phyloP scores from a whole-genome alignment of 2,329 filamentous ascomycete species.

The Dichotomopilus funicola region DNA sequence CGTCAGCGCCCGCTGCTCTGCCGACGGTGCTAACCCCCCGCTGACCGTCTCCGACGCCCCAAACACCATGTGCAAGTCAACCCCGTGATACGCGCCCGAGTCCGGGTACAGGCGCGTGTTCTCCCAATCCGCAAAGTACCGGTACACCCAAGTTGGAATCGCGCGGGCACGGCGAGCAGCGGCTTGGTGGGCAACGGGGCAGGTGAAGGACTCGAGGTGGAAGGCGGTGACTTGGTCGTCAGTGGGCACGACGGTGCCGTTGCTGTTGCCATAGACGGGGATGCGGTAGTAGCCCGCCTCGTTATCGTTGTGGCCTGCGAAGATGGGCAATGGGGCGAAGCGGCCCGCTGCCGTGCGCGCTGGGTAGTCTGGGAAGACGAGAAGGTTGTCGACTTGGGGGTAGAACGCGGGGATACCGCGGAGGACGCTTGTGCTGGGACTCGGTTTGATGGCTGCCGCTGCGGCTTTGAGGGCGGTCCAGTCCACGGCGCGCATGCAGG shows the following conservation, averaged over 20 bases:
- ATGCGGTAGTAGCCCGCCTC: slow-evolving; percentile 44
- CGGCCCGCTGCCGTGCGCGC: slow-evolving; percentile 28
- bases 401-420: slow-evolving; percentile 36
- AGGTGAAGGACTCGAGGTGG: slow-evolving; percentile 40
- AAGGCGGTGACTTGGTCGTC: slow-evolving; percentile 33
- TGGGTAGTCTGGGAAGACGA: slow-evolving; percentile 38
- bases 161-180: slow-evolving; percentile 28
- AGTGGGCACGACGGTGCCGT: slow-evolving; percentile 29
- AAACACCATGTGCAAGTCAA: slow-evolving; percentile 43
- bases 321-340: slow-evolving; percentile 37
- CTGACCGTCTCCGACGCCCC: slow-evolving; percentile 35
- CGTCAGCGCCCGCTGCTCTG: slow-evolving; percentile 29
- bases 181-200: slow-evolving; percentile 36
- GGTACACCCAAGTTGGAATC: slow-evolving; percentile 39
- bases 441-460: slow-evolving; percentile 30
- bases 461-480: slow-evolving; percentile 34
- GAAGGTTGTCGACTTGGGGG: slow-evolving; percentile 34
- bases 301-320: slow-evolving; percentile 39
- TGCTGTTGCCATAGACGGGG: slow-evolving; percentile 31
- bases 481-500: slow-evolving; percentile 33
- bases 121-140: slow-evolving; percentile 44
- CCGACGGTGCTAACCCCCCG: slow-evolving; percentile 28
- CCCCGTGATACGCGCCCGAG: slow-evolving; percentile 44
- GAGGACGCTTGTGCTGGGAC: slow-evolving; percentile 30
- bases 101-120: slow-evolving; percentile 40